These are phyloP conservation scores for Anthracocystis walkeri DNA, from an alignment of 1,284 basidiomycete genomes.

Conservation along the genomic window DNA sequence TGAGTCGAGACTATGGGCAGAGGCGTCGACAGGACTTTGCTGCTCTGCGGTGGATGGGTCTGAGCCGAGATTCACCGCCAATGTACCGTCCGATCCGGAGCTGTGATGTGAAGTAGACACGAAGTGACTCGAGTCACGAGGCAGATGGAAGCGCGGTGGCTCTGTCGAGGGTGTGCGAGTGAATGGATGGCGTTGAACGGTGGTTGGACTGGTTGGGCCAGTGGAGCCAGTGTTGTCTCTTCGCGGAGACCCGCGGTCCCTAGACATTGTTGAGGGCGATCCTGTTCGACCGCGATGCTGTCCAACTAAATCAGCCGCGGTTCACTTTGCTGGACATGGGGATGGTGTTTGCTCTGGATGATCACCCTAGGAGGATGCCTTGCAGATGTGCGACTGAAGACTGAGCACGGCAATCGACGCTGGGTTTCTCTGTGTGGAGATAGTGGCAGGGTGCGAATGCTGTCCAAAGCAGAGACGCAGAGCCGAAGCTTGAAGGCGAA, in stretches of 20 bases:
- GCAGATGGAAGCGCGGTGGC: conserved; percentile 39
- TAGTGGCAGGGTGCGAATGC: neutral
- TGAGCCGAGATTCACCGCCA: conserved; percentile 30
- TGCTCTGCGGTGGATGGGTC: conserved; percentile 18
- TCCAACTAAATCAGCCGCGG: neutral
- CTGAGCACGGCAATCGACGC: neutral
- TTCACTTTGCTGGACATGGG: neutral
- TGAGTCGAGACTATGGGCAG: conserved; percentile 14
- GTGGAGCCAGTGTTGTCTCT: conserved; percentile 9
- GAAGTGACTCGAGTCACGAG: conserved; percentile 11
- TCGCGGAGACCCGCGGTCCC: conserved; percentile 17
- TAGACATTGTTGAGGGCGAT: conserved; percentile 10
- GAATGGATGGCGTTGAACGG: conserved; percentile 35
- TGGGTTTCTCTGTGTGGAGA: neutral
- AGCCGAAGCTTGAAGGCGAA: neutral
- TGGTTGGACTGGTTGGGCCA: conserved; percentile 11
- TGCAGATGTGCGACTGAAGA: neutral
- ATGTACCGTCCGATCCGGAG: conserved; percentile 14
- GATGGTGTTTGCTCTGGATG: neutral
- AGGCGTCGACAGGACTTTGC: conserved; percentile 16
- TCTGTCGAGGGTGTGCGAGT: conserved; percentile 41
- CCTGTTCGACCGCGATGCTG: neutral
- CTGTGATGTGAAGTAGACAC: conserved; percentile 3
- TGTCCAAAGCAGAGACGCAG: neutral
- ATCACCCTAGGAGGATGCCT: neutral